Evolutionary conservation across 352 stramenopile species (phyloP), one percentile per base, ranked within the genome.

Genomic region (Phytophthora cactorum): DNA sequence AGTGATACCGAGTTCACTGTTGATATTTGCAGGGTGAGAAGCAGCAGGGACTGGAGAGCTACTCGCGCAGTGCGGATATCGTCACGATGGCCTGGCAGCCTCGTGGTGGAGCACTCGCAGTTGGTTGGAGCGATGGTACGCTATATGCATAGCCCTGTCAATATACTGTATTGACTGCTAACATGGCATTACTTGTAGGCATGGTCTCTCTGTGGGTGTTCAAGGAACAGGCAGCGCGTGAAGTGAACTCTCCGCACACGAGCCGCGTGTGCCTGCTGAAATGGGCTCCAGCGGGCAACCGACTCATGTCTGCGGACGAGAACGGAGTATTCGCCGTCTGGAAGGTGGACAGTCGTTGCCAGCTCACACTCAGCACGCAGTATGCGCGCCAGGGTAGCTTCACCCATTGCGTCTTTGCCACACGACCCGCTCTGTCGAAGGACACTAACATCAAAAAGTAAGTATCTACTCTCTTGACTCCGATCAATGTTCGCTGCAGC

Each of bases 221-320:
- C 51, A 92, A 92, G 50, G 86, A 94, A 36, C 86, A 87, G 28
- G 63, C 70, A 15, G 71, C 84, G 12, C 81, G 88, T 1, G 83
- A 96, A 46, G 83, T 93, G 31, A 97, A 97, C 65, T 91, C 79
- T 34, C 82, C 88, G 5, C 93, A 98, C 59, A 68, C 76, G 17
- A 77, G 69, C 25, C 84, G 91, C 11, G 79, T 98, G 52, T 91
- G 82, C 5, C 64, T 98, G 12, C 52, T 97, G 11, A 79, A 86
- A 49, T 98, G 94, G 94, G 92, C 89, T 7, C 89, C 91, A 0
- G 70, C 76, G 9, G 94, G 92, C 27, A 97, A 93, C 32, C 78
- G 94, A 0, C 81, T 98, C 15, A 81, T 98, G 15, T 97, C 92
- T 0, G 93, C 90, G 5, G 94, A 98, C 62, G 83, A 95, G 46